Conservation (phyloP, 176 grass and related monocot genomes). For the maize (Zea mays) region Zm-B73-REFERENCE-NAM-5.0 NC_050097.1:157556001-157556500, state of each 20-base stretch:
- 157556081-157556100: conserved; percentile 73
- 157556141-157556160: neutral
- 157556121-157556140: conserved; percentile 20
- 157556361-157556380: conserved; percentile 2
- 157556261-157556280: conserved; percentile 86
- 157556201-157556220: conserved; percentile 82
- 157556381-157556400: neutral
- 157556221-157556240: conserved; percentile 85
- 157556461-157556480: neutral
- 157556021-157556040: conserved; percentile 56
- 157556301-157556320: conserved; percentile 65
- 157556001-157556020: neutral
- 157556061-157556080: conserved; percentile 72
- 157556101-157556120: conserved; percentile 66
- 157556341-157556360: conserved; percentile 76
- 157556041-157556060: conserved; percentile 65
- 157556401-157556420: neutral
- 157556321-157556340: conserved; percentile 67
- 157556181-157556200: conserved; percentile 78
- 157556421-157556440: neutral
- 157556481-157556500: neutral
- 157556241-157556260: conserved; percentile 82
- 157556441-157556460: neutral
- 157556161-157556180: neutral
- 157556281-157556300: conserved; percentile 80